Base-by-base conservation (phyloP, 192 early-diverging fungal species). In the Pecoramyces ruminantium region DNA sequence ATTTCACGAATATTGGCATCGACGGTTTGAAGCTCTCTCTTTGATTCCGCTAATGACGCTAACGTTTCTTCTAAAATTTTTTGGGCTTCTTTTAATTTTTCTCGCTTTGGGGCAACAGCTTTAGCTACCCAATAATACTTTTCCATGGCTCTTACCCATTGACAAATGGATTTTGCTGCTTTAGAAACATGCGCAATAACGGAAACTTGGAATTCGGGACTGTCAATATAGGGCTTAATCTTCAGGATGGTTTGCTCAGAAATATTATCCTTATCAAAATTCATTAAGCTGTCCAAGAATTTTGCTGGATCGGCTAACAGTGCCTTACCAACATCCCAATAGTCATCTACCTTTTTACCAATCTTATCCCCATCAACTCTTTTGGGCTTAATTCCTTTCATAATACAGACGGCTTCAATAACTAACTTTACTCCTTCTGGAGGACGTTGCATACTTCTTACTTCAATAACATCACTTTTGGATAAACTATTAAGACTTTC, bases 61-160 rank as follows among this genome's bases (percentile, higher is more conserved):
- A 90, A 90, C 3, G 87, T 88, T 81, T 86, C 86, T 15, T 87
- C 88, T 9, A 90, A 77, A 29, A 88, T 87, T 2, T 82, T 82
- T 78, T 90, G 85, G 16, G 89, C 89, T 79, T 88, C 84, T n/a
- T 84, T 87, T 29, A 90, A 85, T 21, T 87, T 86, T 77, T 86
- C 83, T 77, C 84, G 83, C 80, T 90, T 90, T 2, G 89, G 89
- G 4, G 89, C 89, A 14, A 90, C 87, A 2, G 90, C 86, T 85
- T 90, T 90, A 2, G 89, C 89, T 3, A 90, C 86, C 58, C 89
- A 79, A 78, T 90, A 88, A 79, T 90, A 90, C 29, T 82, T 83
- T 81, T 90, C 89, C 86, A 90, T 88, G 14, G 89, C 89, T n/a
- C 88, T 83, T 11, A 90, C 89, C 89, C 89, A 90, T 51, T 86